Evolutionary conservation across 2,329 filamentous ascomycete species (phyloP).

Genomic region (Mariannaea elegans): DNA sequence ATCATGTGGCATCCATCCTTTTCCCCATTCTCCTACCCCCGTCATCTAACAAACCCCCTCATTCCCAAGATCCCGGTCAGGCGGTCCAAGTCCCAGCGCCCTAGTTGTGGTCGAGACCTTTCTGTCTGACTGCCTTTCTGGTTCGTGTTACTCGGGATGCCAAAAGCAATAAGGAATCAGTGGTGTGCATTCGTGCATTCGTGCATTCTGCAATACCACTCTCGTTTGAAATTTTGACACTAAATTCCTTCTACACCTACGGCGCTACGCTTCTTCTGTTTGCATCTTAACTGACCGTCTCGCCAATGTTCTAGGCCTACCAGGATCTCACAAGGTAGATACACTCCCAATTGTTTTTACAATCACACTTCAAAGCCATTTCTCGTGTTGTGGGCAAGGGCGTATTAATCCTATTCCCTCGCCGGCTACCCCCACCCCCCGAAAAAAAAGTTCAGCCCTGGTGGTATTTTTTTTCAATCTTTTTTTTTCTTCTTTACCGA

Average conservation of each 20-base stretch:
- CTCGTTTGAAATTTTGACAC: not conserved
- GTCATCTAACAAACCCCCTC: conserved; percentile 6
- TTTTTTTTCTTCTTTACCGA: not conserved
- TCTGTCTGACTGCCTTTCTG: conserved; percentile 17
- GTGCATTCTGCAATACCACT: conserved; percentile 20
- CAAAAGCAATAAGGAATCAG: conserved; percentile 13
- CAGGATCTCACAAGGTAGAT: conserved; percentile 47
- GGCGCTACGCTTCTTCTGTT: conserved; percentile 9
- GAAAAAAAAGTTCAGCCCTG: not conserved
- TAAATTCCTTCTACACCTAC: not conserved
- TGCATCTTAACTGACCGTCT: conserved; percentile 33
- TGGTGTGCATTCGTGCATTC: conserved; percentile 22
- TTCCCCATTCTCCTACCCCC: conserved; percentile 14
- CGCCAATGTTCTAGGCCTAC: conserved; percentile 46
- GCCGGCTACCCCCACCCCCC: not conserved
- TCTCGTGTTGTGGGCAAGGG: no score
- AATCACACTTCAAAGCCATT: no score
- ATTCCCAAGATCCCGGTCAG: conserved; percentile 18
- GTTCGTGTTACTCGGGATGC: not conserved
- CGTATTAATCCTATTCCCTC: no score
- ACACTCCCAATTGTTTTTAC: conserved; percentile 6
- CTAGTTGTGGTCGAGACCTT: conserved; percentile 36
- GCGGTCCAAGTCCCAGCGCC: conserved; percentile 13
- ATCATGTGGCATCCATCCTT: not conserved
- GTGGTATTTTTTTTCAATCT: not conserved